Evolutionary conservation across 176 grass and related monocot genomes (phyloP), one percentile per base, ranked within the genome.

Genomic region (Chloris gayana): DNA sequence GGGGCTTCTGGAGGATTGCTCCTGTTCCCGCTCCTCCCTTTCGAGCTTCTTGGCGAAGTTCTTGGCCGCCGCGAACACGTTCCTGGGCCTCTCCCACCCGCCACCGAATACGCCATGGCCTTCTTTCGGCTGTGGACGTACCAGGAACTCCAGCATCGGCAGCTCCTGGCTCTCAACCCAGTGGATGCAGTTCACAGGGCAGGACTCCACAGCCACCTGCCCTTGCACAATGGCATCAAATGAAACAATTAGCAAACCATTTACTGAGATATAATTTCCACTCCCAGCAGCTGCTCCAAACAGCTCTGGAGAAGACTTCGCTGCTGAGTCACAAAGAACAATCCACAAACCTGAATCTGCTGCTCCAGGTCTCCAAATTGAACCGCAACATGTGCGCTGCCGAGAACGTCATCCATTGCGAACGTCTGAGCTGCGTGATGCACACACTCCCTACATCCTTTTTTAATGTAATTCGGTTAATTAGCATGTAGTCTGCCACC

Each of bases 151-250:
- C 9, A 92, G 75, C 67, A 67, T 31, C 15, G 72, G 65, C 24
- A 93, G 76, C 21, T 90, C 84, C 24, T 90, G 56, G 49, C 72
- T 87, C 29, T 69, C 70, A 9, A 93, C 87, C 91, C 84, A 90
- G 64, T 82, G 91, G 61, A 87, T 93, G 84, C 87, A 93, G 69
- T 90, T 70, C 35, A 90, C 80, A 6, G 87, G 91, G 59, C 80
- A 93, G 63, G 31, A 87, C 25, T 93, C 91, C 54, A 93, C 80
- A 18, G 91, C 84, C 59, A 93, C 71, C 91, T 93, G 62, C 33
- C 35, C 32, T 80, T 83, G n/a, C 68, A 59, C 47, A 24, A 1
- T 17, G 41, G 7, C 12, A 47, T 8, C 25, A 4, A 25, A 47
- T 35, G 4, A 0, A 24, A 70, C 33, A 33, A 45, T 65, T 25